These are phyloP conservation scores for Plasmodium adleri DNA, from an alignment of 169 alveolate genomes.

Conservation along the genomic window DNA sequence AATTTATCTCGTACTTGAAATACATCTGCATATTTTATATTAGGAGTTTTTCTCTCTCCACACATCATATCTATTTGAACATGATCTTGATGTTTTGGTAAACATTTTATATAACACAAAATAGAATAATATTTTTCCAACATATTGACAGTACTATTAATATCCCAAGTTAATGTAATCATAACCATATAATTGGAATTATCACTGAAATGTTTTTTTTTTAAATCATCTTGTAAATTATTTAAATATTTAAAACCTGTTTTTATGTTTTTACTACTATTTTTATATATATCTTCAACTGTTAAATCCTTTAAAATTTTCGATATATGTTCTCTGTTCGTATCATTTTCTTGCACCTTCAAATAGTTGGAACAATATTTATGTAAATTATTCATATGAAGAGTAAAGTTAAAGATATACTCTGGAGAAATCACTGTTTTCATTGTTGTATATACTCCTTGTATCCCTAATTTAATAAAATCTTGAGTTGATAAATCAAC, in stretches of 20 bases:
- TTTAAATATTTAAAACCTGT: constrained; percentile 50
- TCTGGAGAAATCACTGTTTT: constrained; percentile 53
- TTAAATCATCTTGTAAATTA: constrained; percentile 52
- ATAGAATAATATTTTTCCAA: constrained; percentile 23
- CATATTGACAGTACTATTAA: not conserved
- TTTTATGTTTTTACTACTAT: constrained; percentile 34
- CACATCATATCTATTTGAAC: constrained; percentile 66
- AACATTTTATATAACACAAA: constrained; percentile 57
- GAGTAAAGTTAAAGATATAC: constrained; percentile 56
- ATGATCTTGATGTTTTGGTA: constrained; percentile 24
- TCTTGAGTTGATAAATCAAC: constrained; percentile 44
- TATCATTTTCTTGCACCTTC: constrained; percentile 28
- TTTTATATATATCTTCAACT: constrained; percentile 33
- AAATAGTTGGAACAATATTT: constrained; percentile 31
- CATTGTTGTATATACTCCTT: constrained; percentile 69
- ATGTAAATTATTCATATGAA: constrained; percentile 54
- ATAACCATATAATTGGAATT: constrained; percentile 60
- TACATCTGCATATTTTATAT: constrained; percentile 66
- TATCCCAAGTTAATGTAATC: constrained; percentile 37
- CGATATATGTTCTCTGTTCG: constrained; percentile 27
- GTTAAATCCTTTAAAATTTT: constrained; percentile 41
- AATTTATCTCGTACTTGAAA: constrained; percentile 53
- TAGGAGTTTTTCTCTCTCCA: constrained; percentile 57
- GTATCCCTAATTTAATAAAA: constrained; percentile 56
- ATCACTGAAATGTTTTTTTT: constrained; percentile 58